Percentiles rank a stretch among this genome's conserved stretches.
These are phyloP conservation scores for Trebouxia gelatinosa DNA, from an alignment of 163 green algal genomes.

Conservation along the genomic window DNA sequence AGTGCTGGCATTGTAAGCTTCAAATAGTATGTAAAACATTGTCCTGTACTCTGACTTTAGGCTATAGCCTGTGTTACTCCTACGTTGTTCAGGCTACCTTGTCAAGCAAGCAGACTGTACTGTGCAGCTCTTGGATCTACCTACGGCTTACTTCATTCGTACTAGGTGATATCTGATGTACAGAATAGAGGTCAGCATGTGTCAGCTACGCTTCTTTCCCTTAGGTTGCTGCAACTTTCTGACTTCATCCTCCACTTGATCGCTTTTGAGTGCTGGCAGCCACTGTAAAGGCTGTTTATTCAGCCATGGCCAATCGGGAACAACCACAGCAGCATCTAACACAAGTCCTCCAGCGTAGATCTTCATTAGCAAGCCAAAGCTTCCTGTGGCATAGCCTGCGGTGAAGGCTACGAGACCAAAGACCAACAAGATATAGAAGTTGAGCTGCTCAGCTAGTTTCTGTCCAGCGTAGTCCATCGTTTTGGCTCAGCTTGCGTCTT, in stretches of 20 bases:
- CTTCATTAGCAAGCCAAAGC: slow-evolving; percentile 8
- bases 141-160: too few species aligned
- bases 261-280: background rate
- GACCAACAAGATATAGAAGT: slow-evolving; percentile 7
- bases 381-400: background rate
- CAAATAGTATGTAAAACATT: background rate
- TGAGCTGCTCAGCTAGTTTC: slow-evolving; percentile 19
- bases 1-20: background rate
- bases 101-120: too few species aligned
- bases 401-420: slow-evolving; percentile 4
- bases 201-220: slow-evolving; percentile 4
- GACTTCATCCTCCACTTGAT: too few species aligned
- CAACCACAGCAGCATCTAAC: slow-evolving; percentile 4
- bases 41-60: background rate
- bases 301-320: slow-evolving; percentile 12
- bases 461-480: slow-evolving; percentile 27
- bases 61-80: background rate
- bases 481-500: too few species aligned
- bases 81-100: too few species aligned
- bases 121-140: too few species aligned
- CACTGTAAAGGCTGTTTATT: slow-evolving; percentile 11
- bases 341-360: slow-evolving; percentile 1
- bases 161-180: too few species aligned
- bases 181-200: too few species aligned
- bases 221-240: background rate